Conservation (phyloP, 768 basidiomycete species). For the Pleurotus platypus region DNA sequence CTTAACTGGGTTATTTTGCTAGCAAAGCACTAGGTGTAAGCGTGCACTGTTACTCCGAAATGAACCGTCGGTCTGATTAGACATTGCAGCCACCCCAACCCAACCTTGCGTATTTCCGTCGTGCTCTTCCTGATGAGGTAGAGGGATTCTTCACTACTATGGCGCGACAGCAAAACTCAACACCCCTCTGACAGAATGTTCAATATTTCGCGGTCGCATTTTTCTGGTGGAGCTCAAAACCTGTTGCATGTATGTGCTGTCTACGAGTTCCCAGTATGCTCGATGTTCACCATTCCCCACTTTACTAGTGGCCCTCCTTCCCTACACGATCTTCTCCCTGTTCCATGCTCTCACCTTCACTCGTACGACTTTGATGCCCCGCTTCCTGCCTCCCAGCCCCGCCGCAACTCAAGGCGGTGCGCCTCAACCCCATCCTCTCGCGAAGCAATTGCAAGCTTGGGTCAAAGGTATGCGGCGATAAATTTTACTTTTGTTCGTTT, state of each 20-base stretch:
- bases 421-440: conserved; percentile 69
- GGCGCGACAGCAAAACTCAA: not conserved
- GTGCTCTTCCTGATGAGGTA: conserved; percentile 86
- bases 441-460: conserved; percentile 83
- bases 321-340: conserved; percentile 94
- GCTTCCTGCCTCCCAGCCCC: conserved; percentile 73
- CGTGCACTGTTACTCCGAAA: conserved; percentile 16
- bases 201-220: conserved; percentile 92
- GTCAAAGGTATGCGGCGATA: conserved; percentile 68
- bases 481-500: conserved; percentile 5
- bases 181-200: conserved; percentile 59
- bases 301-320: conserved; percentile 74
- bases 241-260: conserved; percentile 64
- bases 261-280: conserved; percentile 1
- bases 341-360: conserved; percentile 95
- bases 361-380: conserved; percentile 89
- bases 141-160: not conserved
- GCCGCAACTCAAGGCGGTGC: conserved; percentile 61
- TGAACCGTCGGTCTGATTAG: conserved; percentile 21
- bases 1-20: conserved; percentile 8
- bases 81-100: conserved; percentile 59
- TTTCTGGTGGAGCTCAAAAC: conserved; percentile 89
- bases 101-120: conserved; percentile 62
- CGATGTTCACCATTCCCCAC: conserved; percentile 6
- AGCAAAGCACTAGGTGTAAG: conserved; percentile 81